Base-by-base conservation (phyloP, 225 moss, liverwort and hornwort genomes). In the Pseudisothecium myosuroides region DNA sequence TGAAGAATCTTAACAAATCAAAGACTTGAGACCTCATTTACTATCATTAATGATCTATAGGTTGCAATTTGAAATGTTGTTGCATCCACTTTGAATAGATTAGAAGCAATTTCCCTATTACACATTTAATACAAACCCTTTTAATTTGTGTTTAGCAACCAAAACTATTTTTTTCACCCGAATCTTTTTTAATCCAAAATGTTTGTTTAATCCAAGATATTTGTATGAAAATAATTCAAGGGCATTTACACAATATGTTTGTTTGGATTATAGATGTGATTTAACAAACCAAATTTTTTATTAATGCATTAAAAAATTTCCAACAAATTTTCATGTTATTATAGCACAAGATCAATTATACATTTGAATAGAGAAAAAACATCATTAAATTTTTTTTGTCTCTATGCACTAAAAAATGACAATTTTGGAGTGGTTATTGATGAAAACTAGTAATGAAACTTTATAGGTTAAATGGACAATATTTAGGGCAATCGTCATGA, bases 71-170 rank as follows among this genome's bases (percentile, higher is more conserved):
- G 17, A 72, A 72, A 72, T 43, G 27, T 72, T 9, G 1, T 43
- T 43, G 9, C 16, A 43, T 73, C 10, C 2, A 10, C 10, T 16
- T 67, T 43, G 3, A 45, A 43, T 17, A 17, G 6, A 28, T 29
- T 17, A 10, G 6, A 45, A 45, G 3, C 16, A 10, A 45, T 45
- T 73, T 73, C 29, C 17, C 29, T 45, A 17, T 29, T 45, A 17
- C 0, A 45, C 3, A 45, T 28, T 17, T 6, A 45, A 29, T 6
- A 24, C 4, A 17, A 16, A 43, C 0, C 3, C 1, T 28, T 43
- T 17, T 10, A 3, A 17, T 73, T 27, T 72, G 1, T 28, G 17
- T 10, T 18, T 29, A 45, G 2, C 18, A 47, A 47, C 17, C 17
- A 10, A 45, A n/a, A n/a, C n/a, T n/a, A n/a, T n/a, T n/a, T n/a